These are phyloP conservation scores for Vigna nakashimae DNA, from an alignment of 306 rosid species.

Conservation along the genomic window DNA sequence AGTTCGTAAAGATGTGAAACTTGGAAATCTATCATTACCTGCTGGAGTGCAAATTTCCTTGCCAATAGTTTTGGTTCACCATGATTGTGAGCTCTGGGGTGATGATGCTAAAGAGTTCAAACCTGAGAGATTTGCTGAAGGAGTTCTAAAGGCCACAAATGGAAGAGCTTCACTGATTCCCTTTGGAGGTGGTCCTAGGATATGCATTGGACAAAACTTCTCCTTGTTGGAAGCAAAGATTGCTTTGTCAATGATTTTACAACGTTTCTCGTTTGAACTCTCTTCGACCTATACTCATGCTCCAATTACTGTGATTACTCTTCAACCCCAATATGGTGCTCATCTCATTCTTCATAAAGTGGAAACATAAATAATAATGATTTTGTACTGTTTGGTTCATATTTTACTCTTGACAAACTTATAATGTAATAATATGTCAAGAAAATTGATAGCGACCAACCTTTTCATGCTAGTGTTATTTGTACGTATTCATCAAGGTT, in stretches of 20 bases:
- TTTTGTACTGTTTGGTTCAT: not conserved
- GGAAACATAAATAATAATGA: not conserved
- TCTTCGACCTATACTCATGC: constrained; percentile 44
- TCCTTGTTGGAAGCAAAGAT: constrained; percentile 47
- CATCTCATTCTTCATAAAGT: constrained; percentile 45
- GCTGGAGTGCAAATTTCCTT: constrained; percentile 48
- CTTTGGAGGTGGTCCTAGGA: constrained; percentile 57
- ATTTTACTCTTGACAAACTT: not conserved
- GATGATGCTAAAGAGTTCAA: constrained; percentile 60
- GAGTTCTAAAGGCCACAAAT: constrained; percentile 44
- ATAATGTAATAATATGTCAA: not conserved
- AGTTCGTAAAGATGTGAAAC: constrained; percentile 39
- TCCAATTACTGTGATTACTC: not conserved
- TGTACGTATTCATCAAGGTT: too few relatives aligned
- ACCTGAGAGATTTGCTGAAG: constrained; percentile 65
- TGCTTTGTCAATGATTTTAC: constrained; percentile 46
- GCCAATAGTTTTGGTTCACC: constrained; percentile 44
- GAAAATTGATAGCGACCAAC: not conserved
- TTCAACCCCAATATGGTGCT: constrained; percentile 53
- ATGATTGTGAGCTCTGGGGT: constrained; percentile 60
- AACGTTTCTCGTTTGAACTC: constrained; percentile 46
- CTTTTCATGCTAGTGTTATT: not conserved
- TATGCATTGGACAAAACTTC: constrained; percentile 64
- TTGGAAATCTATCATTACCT: constrained; percentile 48
- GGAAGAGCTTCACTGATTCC: constrained; percentile 4